Evolutionary conservation across 768 basidiomycete species (phyloP).

Genomic region (Phylloporus arenicola): DNA sequence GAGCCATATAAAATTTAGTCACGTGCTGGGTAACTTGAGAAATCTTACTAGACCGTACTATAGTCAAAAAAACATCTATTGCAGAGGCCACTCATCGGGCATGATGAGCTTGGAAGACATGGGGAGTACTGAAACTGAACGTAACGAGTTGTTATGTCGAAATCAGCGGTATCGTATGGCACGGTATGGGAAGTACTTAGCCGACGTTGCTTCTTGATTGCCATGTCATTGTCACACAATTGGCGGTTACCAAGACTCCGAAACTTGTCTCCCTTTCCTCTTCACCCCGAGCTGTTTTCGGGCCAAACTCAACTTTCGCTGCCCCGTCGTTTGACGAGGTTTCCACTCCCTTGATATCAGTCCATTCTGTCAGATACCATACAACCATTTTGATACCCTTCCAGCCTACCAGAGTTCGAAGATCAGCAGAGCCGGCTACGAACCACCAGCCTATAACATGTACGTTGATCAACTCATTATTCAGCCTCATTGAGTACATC

Average conservation of each 20-base stretch:
- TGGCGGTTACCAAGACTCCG: constrained; percentile 15
- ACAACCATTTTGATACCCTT: constrained; percentile 22
- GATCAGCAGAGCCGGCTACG: constrained; percentile 44
- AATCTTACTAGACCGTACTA: no score
- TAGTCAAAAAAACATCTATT: no score
- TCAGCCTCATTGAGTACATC: constrained; percentile 5
- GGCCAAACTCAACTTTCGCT: constrained; percentile 14
- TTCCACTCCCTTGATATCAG: constrained; percentile 28
- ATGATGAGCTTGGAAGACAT: neutral
- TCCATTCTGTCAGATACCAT: constrained; percentile 2
- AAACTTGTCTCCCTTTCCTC: constrained; percentile 2
- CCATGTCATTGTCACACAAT: constrained; percentile 8
- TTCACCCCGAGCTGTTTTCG: constrained; percentile 3
- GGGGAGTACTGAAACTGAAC: neutral
- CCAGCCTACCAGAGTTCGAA: constrained; percentile 33
- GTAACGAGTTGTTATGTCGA: neutral
- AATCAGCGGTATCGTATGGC: neutral
- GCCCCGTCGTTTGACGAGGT: constrained; percentile 23
- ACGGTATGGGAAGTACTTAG: constrained; percentile 6
- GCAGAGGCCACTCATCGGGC: no score
- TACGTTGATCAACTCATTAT: constrained; percentile 34
- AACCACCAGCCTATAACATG: constrained; percentile 64
- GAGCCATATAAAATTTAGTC: constrained; percentile 17
- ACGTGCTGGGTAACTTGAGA: no score
- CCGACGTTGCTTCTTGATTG: constrained; percentile 12